phyloP scores from a whole-genome alignment of 441 rosid species.

The Breynia disticha region DNA sequence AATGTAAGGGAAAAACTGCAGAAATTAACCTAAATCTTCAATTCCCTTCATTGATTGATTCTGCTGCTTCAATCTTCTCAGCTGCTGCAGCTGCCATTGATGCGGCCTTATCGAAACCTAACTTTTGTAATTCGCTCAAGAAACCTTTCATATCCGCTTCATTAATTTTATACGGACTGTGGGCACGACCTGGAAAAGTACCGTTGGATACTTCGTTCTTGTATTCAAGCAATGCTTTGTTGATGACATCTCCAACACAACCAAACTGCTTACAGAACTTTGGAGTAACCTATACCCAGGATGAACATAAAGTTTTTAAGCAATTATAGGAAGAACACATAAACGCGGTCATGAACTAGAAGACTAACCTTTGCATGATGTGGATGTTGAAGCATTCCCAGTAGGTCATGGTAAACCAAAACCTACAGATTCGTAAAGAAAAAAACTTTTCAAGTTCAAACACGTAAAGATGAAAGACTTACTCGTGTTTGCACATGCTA shows the following conservation, averaged over 20 bases:
- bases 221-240: slow-evolving; percentile 56
- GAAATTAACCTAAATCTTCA: background rate
- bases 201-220: slow-evolving; percentile 71
- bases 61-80: slow-evolving; percentile 26
- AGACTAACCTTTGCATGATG: slow-evolving; percentile 81
- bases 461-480: background rate
- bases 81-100: slow-evolving; percentile 54
- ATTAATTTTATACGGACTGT: slow-evolving; percentile 65
- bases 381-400: slow-evolving; percentile 93
- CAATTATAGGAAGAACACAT: background rate
- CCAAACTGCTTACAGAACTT: slow-evolving; percentile 89
- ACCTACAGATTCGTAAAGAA: slow-evolving; percentile 34
- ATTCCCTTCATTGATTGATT: background rate
- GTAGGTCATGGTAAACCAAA: slow-evolving; percentile 78
- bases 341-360: background rate
- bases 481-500: too few species aligned
- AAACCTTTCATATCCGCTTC: slow-evolving; percentile 47
- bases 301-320: background rate
- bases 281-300: slow-evolving; percentile 70
- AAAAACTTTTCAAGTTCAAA: background rate
- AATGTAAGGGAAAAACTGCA: too few species aligned
- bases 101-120: slow-evolving; percentile 68
- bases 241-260: slow-evolving; percentile 56
- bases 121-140: slow-evolving; percentile 46
- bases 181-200: slow-evolving; percentile 62